Percentiles rank a stretch among this genome's conserved stretches.
phyloP scores from a whole-genome alignment of 2,329 filamentous ascomycete genomes.

The Phyllosticta citrichinensis region DNA sequence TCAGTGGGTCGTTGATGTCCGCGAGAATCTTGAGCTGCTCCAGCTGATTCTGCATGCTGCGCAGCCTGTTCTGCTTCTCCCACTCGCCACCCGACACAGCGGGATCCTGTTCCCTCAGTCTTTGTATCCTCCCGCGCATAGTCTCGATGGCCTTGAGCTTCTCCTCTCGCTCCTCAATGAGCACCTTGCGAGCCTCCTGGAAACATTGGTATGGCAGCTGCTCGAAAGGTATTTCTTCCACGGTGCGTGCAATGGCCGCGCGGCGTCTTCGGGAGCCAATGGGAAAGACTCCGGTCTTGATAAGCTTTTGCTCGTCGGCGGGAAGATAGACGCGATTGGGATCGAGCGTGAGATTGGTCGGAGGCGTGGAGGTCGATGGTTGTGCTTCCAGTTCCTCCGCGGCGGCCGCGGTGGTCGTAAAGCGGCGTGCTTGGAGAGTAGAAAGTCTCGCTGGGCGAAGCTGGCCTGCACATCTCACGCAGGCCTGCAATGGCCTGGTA shows the following conservation, averaged over 20 bases:
- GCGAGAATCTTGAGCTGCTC: conserved; percentile 78
- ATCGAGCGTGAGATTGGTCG: conserved; percentile 36
- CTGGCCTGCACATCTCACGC: conserved; percentile 14
- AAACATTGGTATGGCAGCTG: conserved; percentile 95
- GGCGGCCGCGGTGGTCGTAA: conserved; percentile 37
- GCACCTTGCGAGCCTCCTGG: conserved; percentile 81
- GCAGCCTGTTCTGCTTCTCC: conserved; percentile 56
- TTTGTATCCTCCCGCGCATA: conserved; percentile 58
- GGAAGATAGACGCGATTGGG: conserved; percentile 58
- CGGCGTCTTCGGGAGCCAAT: conserved; percentile 80
- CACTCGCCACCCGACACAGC: conserved; percentile 51
- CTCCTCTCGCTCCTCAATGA: conserved; percentile 68
- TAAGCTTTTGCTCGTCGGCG: conserved; percentile 56
- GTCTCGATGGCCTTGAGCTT: conserved; percentile 65
- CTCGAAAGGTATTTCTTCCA: conserved; percentile 69
- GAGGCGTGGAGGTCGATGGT: conserved; percentile 11
- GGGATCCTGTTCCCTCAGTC: conserved; percentile 49
- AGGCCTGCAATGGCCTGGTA: conserved; percentile 23
- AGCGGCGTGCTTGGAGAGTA: conserved; percentile 23
- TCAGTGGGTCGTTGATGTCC: conserved; percentile 88
- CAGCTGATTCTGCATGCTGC: conserved; percentile 60
- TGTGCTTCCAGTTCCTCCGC: conserved; percentile 34
- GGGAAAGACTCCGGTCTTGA: conserved; percentile 58
- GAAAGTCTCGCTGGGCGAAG: background rate
- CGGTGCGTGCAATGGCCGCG: conserved; percentile 40